Conservation (phyloP, 306 rosid species). For the Cicer chorassanicum region DNA sequence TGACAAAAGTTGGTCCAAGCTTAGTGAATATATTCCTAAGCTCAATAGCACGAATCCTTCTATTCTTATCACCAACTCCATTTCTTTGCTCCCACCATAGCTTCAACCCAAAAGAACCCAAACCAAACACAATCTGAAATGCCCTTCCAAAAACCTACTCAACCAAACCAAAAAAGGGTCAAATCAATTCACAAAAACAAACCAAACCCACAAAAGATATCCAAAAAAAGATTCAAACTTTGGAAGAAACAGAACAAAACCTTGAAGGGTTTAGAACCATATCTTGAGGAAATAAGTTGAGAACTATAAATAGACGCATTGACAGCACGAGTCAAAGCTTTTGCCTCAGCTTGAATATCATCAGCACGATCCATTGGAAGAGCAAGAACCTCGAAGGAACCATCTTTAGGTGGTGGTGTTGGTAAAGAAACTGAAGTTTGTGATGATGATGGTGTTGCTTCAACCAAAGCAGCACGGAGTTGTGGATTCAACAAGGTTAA, state of each 20-base stretch:
- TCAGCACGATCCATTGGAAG: conserved; percentile 54
- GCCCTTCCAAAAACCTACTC: conserved; percentile 74
- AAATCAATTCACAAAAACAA: conserved; percentile 25
- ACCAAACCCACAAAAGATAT: conserved; percentile 1
- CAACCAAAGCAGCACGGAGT: conserved; percentile 63
- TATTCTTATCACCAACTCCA: conserved; percentile 66
- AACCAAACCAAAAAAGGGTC: conserved; percentile 4
- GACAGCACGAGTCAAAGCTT: conserved; percentile 74
- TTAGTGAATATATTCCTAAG: conserved; percentile 67
- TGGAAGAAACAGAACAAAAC: conserved; percentile 42
- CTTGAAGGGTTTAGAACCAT: conserved; percentile 69
- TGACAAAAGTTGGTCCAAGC: conserved; percentile 96
- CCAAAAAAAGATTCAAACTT: conserved; percentile 12
- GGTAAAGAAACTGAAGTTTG: conserved; percentile 35
- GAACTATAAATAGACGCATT: conserved; percentile 74
- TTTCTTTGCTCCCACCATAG: conserved; percentile 67
- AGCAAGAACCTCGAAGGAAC: conserved; percentile 42
- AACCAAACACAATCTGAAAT: conserved; percentile 59
- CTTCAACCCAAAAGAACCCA: conserved; percentile 67
- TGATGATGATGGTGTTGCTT: conserved; percentile 51
- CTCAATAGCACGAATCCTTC: conserved; percentile 71
- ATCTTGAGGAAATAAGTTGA: conserved; percentile 59
- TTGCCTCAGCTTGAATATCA: conserved; percentile 75
- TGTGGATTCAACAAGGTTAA: conserved; percentile 42
- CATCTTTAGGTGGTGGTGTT: conserved; percentile 39